These are phyloP conservation scores for Alternaria sp. DNA, from an alignment of 2,329 filamentous ascomycete genomes.

Conservation along the genomic window DNA sequence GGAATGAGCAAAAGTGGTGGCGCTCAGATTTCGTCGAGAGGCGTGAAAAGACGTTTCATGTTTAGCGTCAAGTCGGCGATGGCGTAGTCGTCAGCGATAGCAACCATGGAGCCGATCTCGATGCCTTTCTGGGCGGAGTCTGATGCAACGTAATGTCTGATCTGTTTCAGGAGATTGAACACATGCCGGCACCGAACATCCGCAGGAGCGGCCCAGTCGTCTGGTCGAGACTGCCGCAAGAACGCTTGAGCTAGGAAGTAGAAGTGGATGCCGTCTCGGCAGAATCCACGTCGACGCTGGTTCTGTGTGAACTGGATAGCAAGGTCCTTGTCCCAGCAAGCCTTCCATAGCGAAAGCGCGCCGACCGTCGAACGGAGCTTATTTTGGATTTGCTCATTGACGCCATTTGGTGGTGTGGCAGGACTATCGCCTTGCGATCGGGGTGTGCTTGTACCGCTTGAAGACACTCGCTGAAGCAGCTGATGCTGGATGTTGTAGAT, in stretches of 20 bases:
- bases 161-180: constrained; percentile 66
- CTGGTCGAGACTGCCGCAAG: constrained; percentile 63
- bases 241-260: constrained; percentile 74
- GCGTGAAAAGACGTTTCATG: constrained; percentile 74
- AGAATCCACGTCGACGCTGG: constrained; percentile 72
- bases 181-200: constrained; percentile 67
- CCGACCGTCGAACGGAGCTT: constrained; percentile 55
- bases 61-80: constrained; percentile 69
- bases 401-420: constrained; percentile 53
- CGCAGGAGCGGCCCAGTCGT: constrained; percentile 63
- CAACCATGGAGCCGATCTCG: constrained; percentile 70
- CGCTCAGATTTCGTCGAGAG: constrained; percentile 49
- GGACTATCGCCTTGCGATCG: constrained; percentile 60
- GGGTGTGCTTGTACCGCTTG: constrained; percentile 62
- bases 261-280: constrained; percentile 73
- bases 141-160: constrained; percentile 65
- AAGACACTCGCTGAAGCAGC: constrained; percentile 39
- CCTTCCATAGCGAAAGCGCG: constrained; percentile 75
- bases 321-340: constrained; percentile 74
- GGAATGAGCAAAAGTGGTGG: neutral
- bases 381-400: constrained; percentile 56
- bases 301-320: constrained; percentile 68
- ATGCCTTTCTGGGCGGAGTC: constrained; percentile 71
- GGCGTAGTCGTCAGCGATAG: constrained; percentile 72
- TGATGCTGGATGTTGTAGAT: constrained; percentile 62